Evolutionary conservation across 768 basidiomycete genomes (phyloP).

Genomic region (Punctularia strigosozonata): DNA sequence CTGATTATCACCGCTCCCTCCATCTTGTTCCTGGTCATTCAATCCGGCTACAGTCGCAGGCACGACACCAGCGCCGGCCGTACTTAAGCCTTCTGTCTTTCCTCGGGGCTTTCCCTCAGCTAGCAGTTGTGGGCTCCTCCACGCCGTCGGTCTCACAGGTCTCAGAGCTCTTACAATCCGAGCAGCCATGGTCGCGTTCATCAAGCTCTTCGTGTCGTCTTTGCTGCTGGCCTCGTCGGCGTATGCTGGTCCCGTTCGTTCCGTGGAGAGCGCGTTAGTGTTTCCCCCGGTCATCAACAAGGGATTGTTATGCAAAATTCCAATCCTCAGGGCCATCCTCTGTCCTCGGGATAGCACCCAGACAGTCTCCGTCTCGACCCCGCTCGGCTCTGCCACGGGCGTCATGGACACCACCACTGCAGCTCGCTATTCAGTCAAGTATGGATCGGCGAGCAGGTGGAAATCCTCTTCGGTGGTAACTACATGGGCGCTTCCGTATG

Average conservation of each 20-base stretch:
- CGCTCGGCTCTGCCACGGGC: conserved; percentile 47
- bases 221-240: conserved; percentile 18
- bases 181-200: conserved; percentile 22
- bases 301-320: conserved; percentile 34
- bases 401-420: conserved; percentile 34
- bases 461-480: conserved; percentile 38
- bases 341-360: conserved; percentile 27
- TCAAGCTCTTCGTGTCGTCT: conserved; percentile 21
- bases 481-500: conserved; percentile 55
- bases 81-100: too few species aligned
- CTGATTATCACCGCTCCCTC: too few species aligned
- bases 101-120: too few species aligned
- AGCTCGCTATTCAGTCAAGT: conserved; percentile 51
- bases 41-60: too few species aligned
- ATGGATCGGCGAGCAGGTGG: conserved; percentile 56
- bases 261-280: conserved; percentile 11
- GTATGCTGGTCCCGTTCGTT: conserved; percentile 19
- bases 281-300: conserved; percentile 26
- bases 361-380: conserved; percentile 26
- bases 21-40: too few species aligned
- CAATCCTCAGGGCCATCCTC: conserved; percentile 27
- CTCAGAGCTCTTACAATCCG: too few species aligned
- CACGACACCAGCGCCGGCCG: too few species aligned
- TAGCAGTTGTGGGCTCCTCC: too few species aligned
- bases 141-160: too few species aligned